A percentile compares a stretch with the other conserved stretches of the same genome.
Conservation (phyloP, 1,139 yeast genomes). For the Pichiaceae sp. region DNA sequence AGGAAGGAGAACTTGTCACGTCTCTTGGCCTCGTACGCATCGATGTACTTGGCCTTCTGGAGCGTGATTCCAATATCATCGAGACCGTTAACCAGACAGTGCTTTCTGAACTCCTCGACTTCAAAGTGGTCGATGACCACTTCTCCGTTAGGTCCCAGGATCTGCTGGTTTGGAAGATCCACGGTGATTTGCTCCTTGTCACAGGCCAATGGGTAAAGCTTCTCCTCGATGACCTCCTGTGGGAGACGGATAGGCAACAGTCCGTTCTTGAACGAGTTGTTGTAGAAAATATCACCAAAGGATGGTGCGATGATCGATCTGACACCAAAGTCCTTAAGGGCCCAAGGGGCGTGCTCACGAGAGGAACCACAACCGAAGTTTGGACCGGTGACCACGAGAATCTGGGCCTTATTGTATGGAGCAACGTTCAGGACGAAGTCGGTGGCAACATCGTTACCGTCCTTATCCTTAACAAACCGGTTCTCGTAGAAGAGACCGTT, state of each 20-base stretch:
- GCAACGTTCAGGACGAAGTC: conserved; percentile 82
- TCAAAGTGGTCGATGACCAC: conserved; percentile 77
- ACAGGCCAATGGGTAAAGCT: conserved; percentile 71
- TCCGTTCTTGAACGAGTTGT: conserved; percentile 93
- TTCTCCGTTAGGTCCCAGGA: conserved; percentile 61
- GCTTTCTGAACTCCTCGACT: conserved; percentile 86
- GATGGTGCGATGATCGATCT: conserved; percentile 95
- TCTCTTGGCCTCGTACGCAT: conserved; percentile 68
- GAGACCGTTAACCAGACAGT: conserved; percentile 86
- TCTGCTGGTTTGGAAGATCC: conserved; percentile 81
- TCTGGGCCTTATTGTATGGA: conserved; percentile 73
- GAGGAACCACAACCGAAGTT: conserved; percentile 99
- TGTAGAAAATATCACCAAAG: conserved; percentile 95
- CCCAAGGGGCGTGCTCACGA: conserved; percentile 99
- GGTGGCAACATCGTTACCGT: conserved; percentile 73
- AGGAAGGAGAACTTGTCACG: conserved; percentile 77
- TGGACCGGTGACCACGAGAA: conserved; percentile 88
- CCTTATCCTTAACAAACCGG: conserved; percentile 59
- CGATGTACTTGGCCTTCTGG: conserved; percentile 75
- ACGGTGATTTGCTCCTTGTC: conserved; percentile 66
- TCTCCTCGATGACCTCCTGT: conserved; percentile 59
- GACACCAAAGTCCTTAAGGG: conserved; percentile 93
- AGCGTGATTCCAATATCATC: conserved; percentile 95
- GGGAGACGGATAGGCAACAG: conserved; percentile 84
- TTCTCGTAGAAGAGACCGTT: conserved; percentile 86